A percentile compares a stretch with the other conserved stretches of the same genome.
Evolutionary conservation across 192 early-diverging fungal species (phyloP).

Genomic region (Podila verticillata): DNA sequence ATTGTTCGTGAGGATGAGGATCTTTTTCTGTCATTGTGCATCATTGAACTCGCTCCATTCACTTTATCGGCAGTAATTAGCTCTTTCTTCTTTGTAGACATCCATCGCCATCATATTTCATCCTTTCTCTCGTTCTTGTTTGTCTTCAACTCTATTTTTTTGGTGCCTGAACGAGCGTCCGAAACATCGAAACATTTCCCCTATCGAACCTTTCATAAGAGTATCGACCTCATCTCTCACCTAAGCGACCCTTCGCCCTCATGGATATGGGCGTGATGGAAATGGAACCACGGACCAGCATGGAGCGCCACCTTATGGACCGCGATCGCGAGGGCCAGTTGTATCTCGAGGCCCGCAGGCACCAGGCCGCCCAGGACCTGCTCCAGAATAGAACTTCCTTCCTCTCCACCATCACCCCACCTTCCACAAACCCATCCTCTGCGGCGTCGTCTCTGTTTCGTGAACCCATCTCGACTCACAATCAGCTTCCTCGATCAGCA

Average conservation of each 20-base stretch:
- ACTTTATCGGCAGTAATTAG: background rate
- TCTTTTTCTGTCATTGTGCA: too few species aligned
- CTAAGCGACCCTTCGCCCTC: background rate
- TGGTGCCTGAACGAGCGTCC: too few species aligned
- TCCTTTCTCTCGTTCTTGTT: too few species aligned
- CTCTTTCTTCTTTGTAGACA: too few species aligned
- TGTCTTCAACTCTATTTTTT: too few species aligned
- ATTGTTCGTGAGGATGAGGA: too few species aligned
- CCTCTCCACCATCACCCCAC: conserved; percentile 53
- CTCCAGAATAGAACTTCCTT: conserved; percentile 42
- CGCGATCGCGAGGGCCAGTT: conserved; percentile 45
- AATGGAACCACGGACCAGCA: conserved; percentile 30
- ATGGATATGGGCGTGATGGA: conserved; percentile 24
- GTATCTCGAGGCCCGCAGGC: conserved; percentile 34
- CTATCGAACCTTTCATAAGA: background rate
- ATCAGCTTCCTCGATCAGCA: background rate
- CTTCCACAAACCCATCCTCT: conserved; percentile 36
- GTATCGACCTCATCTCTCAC: background rate
- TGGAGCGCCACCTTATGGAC: conserved; percentile 49
- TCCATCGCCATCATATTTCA: too few species aligned
- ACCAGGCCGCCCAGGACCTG: conserved; percentile 28
- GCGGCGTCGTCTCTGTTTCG: conserved; percentile 41
- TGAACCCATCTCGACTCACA: conserved; percentile 6
- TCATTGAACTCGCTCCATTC: background rate
- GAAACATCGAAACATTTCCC: background rate